Evolutionary conservation across 257 asterid species (phyloP), one percentile per base, ranked within the genome.

Genomic region (Solanum peruvianum): DNA sequence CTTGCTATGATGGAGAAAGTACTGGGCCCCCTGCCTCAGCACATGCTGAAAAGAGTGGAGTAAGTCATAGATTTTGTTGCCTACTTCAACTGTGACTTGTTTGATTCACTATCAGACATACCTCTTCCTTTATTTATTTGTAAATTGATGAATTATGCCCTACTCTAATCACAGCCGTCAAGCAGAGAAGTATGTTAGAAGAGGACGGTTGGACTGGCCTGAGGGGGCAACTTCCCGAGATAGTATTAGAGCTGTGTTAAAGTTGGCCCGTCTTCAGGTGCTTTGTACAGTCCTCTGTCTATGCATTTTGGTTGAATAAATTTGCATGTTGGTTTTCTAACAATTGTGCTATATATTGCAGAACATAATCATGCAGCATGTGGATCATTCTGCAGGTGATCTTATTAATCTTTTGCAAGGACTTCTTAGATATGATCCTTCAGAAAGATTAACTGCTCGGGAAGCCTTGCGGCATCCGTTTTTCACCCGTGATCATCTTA

Each of bases 1-100:
- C 98, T 96, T 42, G 98, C 99, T 9, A 96, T 96, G 99, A 96
- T 95, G 99, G 99, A 95, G 88, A 92, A 93, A 82, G 98, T 96
- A 3, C 95, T 96, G 76, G 99, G 99, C 52, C 91, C 94, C 6
- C 62, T 96, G 41, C 99, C 99, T n/a, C 93, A 89, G 47, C 92
- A 93, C 72, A 94, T 96, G 96, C 84, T 96, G 89, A 96, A 93
- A 87, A 94, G 91, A 90, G 93, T 93, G 9, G 96, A 93, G 99
- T 96, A 92, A 87, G 98, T 85, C 14, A 5, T 41, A 3, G 6
- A 82, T 39, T 39, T 27, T 58, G 56, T 20, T 35, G 9, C 45
- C 49, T 12, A 8, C 29, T 7, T 41, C 27, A 16, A 2, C 18
- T 47, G 14, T 29, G 6, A 9, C 64, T 2, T 3, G 1, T 11